Conservation (phyloP, 345 rosid genomes). For the Populus deltoides region DNA sequence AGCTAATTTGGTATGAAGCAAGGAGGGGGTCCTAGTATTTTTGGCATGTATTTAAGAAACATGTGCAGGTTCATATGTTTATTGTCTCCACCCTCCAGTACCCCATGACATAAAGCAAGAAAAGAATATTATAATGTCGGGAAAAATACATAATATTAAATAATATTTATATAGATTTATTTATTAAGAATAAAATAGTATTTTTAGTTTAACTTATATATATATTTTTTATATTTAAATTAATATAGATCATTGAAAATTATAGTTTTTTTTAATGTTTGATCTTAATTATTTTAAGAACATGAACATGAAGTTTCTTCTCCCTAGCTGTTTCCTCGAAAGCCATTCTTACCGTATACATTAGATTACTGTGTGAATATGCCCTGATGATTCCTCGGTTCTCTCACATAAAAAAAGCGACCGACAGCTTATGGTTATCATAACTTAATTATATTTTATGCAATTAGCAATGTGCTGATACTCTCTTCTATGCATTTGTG, state of each 20-base stretch:
- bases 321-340: no score
- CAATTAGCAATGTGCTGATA: not conserved
- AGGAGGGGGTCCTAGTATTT: not conserved
- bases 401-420: not conserved
- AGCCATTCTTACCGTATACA: not conserved
- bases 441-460: not conserved
- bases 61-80: not conserved
- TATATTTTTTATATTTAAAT: no score
- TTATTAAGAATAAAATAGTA: no score
- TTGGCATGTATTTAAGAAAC: no score
- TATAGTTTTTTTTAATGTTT: no score
- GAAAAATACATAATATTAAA: no score
- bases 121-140: no score
- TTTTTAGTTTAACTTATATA: no score
- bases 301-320: not conserved
- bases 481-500: not conserved
- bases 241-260: no score
- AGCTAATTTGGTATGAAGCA: no score
- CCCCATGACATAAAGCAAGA: not conserved
- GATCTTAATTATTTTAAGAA: no score
- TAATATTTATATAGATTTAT: no score
- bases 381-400: not conserved
- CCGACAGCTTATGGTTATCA: not conserved
- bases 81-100: not conserved
- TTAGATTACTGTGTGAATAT: not conserved